phyloP scores from a whole-genome alignment of 2,329 filamentous ascomycete genomes.

The Phoma herbarum region DNA sequence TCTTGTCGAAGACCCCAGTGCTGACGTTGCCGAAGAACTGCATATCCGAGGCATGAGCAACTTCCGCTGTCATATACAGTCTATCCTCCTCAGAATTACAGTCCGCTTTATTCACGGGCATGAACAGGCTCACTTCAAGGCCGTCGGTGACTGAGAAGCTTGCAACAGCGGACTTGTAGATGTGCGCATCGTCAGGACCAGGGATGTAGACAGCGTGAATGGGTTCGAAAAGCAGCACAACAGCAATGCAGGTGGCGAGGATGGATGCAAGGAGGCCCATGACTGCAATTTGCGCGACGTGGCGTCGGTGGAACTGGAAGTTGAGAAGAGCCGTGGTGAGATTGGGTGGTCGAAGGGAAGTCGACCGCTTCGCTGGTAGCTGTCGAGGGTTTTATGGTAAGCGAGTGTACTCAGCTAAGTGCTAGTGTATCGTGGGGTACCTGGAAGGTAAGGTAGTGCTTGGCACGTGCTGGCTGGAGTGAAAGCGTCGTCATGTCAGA shows the following conservation, averaged over 20 bases:
- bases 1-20: slow-evolving; percentile 30
- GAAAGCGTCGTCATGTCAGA: slow-evolving; percentile 8
- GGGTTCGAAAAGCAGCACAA: slow-evolving; percentile 9
- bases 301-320: background rate
- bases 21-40: slow-evolving; percentile 38
- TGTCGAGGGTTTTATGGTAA: background rate
- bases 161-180: slow-evolving; percentile 28
- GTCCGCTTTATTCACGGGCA: slow-evolving; percentile 26
- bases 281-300: slow-evolving; percentile 10
- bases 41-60: slow-evolving; percentile 27
- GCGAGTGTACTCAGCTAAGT: background rate
- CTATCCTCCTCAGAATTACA: slow-evolving; percentile 26
- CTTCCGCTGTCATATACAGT: slow-evolving; percentile 33
- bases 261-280: slow-evolving; percentile 9
- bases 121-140: slow-evolving; percentile 35
- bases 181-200: slow-evolving; percentile 25
- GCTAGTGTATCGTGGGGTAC: background rate
- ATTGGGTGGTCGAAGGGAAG: slow-evolving; percentile 7
- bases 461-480: slow-evolving; percentile 2
- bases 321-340: slow-evolving; percentile 10
- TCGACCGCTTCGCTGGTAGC: slow-evolving; percentile 6
- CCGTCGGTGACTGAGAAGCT: slow-evolving; percentile 25
- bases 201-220: slow-evolving; percentile 25
- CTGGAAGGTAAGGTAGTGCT: slow-evolving; percentile 8
- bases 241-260: slow-evolving; percentile 2